These are phyloP conservation scores for Ceratocystis papillata DNA, from an alignment of 2,329 filamentous ascomycete genomes.

Conservation along the genomic window DNA sequence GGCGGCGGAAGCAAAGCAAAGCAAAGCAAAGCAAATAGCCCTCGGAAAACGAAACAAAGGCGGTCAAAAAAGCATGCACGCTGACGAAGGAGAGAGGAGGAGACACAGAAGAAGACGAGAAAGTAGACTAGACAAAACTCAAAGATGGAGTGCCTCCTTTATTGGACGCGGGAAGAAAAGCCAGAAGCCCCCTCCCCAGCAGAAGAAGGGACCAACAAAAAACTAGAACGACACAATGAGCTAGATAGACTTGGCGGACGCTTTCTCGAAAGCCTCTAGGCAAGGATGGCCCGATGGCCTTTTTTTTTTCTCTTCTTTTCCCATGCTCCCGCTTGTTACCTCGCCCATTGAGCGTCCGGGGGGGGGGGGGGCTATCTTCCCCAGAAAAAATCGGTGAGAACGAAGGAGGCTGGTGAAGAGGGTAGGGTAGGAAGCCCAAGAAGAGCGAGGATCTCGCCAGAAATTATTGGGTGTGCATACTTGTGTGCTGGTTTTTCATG, in stretches of 20 bases:
- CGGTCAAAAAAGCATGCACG: slow-evolving; percentile 12
- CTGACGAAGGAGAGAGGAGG: neutral
- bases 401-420: neutral
- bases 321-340: neutral
- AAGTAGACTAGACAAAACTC: neutral
- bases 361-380: neutral
- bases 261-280: slow-evolving; percentile 4
- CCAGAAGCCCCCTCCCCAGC: neutral
- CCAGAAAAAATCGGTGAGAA: slow-evolving; percentile 7
- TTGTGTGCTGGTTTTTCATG: neutral
- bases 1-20: neutral
- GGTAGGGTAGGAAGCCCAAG: neutral
- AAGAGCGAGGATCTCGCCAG: neutral
- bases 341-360: too few species aligned
- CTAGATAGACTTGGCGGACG: neutral
- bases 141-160: slow-evolving; percentile 1
- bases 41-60: slow-evolving; percentile 1
- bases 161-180: neutral
- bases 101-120: neutral
- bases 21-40: neutral
- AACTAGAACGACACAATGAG: neutral
- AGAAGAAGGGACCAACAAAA: neutral
- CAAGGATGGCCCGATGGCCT: neutral
- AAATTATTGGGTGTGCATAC: neutral
- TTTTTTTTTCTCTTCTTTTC: neutral